Evolutionary conservation across 1,284 basidiomycete genomes (phyloP).

Genomic region (Ganoderma multipileum): DNA sequence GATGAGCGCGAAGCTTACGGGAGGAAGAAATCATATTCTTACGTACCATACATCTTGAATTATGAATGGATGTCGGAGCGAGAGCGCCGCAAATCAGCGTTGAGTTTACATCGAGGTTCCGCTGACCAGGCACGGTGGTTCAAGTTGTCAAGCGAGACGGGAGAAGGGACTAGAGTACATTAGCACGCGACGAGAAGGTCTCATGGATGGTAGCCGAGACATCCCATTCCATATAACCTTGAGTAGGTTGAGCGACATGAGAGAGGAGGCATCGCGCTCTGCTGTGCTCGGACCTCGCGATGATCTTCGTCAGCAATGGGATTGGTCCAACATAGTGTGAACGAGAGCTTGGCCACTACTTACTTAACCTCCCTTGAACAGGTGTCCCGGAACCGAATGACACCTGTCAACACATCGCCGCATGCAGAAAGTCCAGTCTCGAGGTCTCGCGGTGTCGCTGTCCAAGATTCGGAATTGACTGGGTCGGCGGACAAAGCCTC

Average conservation of each 20-base stretch:
- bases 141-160: neutral
- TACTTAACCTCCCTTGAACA: neutral
- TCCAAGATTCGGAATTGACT: neutral
- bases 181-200: neutral
- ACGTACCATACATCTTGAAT: neutral
- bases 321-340: neutral
- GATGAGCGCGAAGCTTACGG: neutral
- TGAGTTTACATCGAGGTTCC: neutral
- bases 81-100: neutral
- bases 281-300: neutral
- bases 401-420: neutral
- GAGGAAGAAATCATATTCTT: neutral
- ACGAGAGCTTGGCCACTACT: neutral
- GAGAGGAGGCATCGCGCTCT: neutral
- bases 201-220: neutral
- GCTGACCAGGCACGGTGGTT: neutral
- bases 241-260: neutral
- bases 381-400: neutral
- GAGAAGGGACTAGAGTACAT: neutral
- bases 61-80: neutral
- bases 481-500: neutral
- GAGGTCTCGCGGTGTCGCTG: neutral
- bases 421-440: neutral
- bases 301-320: neutral
- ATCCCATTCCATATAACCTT: neutral